Evolutionary conservation across 306 rosid genomes (phyloP).

Genomic region (Trifolium subterraneum): DNA sequence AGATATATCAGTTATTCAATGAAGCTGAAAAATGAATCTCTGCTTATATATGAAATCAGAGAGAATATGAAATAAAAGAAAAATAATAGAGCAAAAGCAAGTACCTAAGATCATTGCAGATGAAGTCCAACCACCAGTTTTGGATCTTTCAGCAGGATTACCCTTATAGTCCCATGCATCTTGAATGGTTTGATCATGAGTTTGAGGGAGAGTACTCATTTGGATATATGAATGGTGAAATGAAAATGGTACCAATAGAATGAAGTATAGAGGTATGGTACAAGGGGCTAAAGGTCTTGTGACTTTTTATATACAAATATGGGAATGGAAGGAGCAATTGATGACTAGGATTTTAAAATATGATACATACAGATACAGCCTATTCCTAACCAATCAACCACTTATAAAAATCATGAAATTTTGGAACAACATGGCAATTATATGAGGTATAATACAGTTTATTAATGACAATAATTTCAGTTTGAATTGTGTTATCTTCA

Average conservation of each 20-base stretch:
- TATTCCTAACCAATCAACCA: slow-evolving; percentile 2
- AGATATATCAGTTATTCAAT: too few relatives aligned
- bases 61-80: too few relatives aligned
- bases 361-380: background rate
- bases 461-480: slow-evolving; percentile 3
- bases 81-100: background rate
- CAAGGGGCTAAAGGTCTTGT: slow-evolving; percentile 9
- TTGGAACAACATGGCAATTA: background rate
- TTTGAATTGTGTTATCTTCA: too few relatives aligned
- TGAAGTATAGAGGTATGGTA: background rate
- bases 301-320: slow-evolving; percentile 2
- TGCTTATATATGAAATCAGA: too few relatives aligned
- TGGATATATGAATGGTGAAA: background rate
- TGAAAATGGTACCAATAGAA: background rate
- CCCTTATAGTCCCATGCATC: slow-evolving; percentile 94
- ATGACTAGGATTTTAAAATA: background rate
- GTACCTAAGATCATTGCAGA: slow-evolving; percentile 86
- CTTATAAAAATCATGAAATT: background rate
- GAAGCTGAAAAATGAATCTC: too few relatives aligned
- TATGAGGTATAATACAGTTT: slow-evolving; percentile 8
- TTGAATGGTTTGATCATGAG: slow-evolving; percentile 52
- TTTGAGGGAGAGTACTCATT: slow-evolving; percentile 53
- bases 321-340: background rate
- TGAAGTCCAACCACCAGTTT: slow-evolving; percentile 81
- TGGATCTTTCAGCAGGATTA: slow-evolving; percentile 62